Evolutionary conservation across 2,329 filamentous ascomycete species (phyloP).

Genomic region (Biscogniauxia marginata): DNA sequence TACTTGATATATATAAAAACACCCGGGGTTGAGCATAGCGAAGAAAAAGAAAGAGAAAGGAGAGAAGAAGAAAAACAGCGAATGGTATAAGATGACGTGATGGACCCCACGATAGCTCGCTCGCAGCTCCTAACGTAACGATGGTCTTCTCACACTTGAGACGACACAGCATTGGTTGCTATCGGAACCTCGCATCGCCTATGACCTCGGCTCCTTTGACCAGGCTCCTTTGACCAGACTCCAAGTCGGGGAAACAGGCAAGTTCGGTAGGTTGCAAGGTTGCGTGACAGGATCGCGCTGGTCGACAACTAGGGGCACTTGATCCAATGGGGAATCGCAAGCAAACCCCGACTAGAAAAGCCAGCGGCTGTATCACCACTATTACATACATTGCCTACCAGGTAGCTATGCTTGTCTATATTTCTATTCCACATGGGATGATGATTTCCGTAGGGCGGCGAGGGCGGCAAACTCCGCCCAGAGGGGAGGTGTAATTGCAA

Average conservation of each 20-base stretch:
- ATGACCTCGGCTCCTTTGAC: slow-evolving; percentile 1
- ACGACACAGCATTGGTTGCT: background rate
- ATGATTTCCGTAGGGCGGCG: background rate
- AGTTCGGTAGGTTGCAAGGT: too few species aligned
- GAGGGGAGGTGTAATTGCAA: too few species aligned
- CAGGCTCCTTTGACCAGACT: too few species aligned
- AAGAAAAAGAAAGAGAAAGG: too few species aligned
- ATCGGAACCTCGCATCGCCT: background rate
- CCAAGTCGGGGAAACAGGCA: too few species aligned
- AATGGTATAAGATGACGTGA: background rate
- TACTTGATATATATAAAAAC: too few species aligned
- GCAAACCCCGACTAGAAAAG: background rate
- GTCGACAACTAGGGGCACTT: background rate
- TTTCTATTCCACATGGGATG: background rate
- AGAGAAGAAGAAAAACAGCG: too few species aligned
- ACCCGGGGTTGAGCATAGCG: too few species aligned
- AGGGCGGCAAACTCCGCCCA: too few species aligned
- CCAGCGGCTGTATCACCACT: background rate
- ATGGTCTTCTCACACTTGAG: background rate
- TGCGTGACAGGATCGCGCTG: too few species aligned
- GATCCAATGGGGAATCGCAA: background rate
- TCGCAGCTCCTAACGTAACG: background rate
- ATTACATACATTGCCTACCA: too few species aligned
- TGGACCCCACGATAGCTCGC: background rate
- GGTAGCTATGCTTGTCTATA: background rate